phyloP scores from a whole-genome alignment of 2,329 filamentous ascomycete species.

The Stemphylium vesicarium region DNA sequence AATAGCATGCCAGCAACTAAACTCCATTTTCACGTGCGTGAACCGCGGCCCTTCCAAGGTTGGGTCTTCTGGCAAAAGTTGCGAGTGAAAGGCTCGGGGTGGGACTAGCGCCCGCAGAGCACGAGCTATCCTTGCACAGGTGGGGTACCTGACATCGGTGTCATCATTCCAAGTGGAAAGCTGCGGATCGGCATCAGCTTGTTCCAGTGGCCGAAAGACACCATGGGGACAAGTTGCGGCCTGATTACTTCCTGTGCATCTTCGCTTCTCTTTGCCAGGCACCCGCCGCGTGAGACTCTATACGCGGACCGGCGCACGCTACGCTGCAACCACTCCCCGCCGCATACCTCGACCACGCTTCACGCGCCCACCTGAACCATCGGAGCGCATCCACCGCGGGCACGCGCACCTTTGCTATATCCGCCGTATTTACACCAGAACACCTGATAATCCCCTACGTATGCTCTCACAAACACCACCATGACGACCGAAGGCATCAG shows the following conservation, averaged over 20 bases:
- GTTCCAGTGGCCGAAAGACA: slow-evolving; percentile 14
- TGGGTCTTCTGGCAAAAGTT: slow-evolving; percentile 2
- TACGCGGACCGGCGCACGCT: slow-evolving; percentile 12
- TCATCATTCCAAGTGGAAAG: slow-evolving; percentile 21
- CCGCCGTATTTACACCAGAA: slow-evolving; percentile 9
- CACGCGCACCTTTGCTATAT: slow-evolving; percentile 16
- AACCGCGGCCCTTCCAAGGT: neutral
- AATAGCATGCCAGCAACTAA: slow-evolving; percentile 1
- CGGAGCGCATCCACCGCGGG: slow-evolving; percentile 5
- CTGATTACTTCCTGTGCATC: slow-evolving; percentile 2
- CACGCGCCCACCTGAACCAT: slow-evolving; percentile 21
- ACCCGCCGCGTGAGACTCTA: neutral
- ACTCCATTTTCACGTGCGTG: slow-evolving; percentile 20
- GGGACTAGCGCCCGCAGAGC: slow-evolving; percentile 10
- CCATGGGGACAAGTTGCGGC: slow-evolving; percentile 14
- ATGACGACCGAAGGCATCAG: slow-evolving; percentile 41
- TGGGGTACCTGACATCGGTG: slow-evolving; percentile 12
- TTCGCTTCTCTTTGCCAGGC: neutral
- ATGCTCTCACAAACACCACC: slow-evolving; percentile 16
- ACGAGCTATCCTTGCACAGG: slow-evolving; percentile 13
- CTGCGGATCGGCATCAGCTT: slow-evolving; percentile 21
- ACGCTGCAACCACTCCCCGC: slow-evolving; percentile 5
- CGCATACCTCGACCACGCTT: slow-evolving; percentile 9
- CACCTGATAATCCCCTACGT: neutral
- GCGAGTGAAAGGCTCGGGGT: slow-evolving; percentile 14